Evolutionary conservation across 2,329 filamentous ascomycete genomes (phyloP).

Genomic region (Trichoderma cornu-damae): DNA sequence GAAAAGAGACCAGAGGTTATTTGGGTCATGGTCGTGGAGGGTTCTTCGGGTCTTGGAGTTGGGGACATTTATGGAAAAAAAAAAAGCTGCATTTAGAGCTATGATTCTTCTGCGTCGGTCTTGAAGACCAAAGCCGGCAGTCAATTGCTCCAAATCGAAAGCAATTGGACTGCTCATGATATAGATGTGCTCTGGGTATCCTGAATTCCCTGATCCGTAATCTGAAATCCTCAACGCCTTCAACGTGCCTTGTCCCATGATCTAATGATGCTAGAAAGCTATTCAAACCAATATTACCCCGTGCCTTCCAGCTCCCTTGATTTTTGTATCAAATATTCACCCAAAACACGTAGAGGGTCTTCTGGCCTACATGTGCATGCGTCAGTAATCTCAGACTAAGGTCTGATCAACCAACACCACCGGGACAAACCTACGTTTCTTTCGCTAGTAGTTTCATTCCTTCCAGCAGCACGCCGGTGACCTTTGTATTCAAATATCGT

Average conservation of each 20-base stretch:
- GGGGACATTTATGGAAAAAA: conserved; percentile 38
- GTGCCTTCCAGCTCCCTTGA: conserved; percentile 58
- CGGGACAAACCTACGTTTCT: conserved; percentile 57
- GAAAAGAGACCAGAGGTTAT: conserved; percentile 11
- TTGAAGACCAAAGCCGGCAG: conserved; percentile 30
- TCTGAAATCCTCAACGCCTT: conserved; percentile 18
- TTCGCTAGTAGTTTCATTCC: conserved; percentile 69
- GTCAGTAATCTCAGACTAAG: background rate
- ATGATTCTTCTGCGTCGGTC: conserved; percentile 38
- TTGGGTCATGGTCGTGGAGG: conserved; percentile 26
- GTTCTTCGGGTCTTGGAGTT: conserved; percentile 43
- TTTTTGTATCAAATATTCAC: conserved; percentile 64
- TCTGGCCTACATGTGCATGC: conserved; percentile 46
- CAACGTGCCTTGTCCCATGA: conserved; percentile 10
- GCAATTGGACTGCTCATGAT: conserved; percentile 31
- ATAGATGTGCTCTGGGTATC: conserved; percentile 26
- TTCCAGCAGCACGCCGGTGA: conserved; percentile 63
- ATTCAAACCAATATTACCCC: conserved; percentile 20
- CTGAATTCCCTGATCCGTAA: conserved; percentile 15
- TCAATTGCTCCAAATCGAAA: conserved; percentile 34
- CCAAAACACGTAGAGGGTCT: conserved; percentile 63
- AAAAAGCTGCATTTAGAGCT: conserved; percentile 43
- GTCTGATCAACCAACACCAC: background rate
- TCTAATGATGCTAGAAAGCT: conserved; percentile 2
- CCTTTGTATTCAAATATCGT: conserved; percentile 65